Conservation (phyloP, 208 protist species). For the Plasmodiophora brassicae region DNA sequence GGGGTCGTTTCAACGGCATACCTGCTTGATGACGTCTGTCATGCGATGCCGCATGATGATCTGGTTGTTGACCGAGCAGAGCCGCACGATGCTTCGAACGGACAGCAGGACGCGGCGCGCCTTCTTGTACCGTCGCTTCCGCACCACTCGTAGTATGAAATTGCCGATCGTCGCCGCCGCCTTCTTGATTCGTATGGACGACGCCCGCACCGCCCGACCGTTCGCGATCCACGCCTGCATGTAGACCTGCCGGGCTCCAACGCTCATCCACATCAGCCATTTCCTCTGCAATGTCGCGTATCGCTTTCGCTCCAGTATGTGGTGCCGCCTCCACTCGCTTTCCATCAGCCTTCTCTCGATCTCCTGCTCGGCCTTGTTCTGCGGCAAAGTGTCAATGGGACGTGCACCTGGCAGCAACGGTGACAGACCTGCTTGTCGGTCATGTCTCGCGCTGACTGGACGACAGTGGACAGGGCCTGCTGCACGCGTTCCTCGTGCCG, state of each 20-base stretch:
- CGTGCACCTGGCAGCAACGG: no score
- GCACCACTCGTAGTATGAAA: not conserved
- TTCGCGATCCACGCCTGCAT: not conserved
- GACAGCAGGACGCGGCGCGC: not conserved
- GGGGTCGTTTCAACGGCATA: no score
- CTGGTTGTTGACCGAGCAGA: conserved; percentile 27
- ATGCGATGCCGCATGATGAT: not conserved
- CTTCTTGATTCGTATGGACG: not conserved
- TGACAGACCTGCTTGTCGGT: not conserved
- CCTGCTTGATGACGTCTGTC: conserved; percentile 21
- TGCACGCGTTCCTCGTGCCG: not conserved
- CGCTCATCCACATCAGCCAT: not conserved
- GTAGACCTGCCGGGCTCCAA: not conserved
- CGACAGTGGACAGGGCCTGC: not conserved
- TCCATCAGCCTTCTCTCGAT: not conserved
- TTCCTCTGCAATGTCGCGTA: not conserved
- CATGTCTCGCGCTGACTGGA: not conserved
- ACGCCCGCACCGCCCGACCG: not conserved
- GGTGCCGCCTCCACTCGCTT: not conserved
- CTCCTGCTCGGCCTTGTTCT: not conserved
- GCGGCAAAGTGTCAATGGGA: no score
- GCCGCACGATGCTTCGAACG: not conserved
- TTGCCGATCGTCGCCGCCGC: not conserved
- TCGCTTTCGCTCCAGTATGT: not conserved
- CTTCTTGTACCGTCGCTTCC: not conserved